Evolutionary conservation across 192 early-diverging fungal species (phyloP).

Genomic region (Phycomyces blakesleeanus): DNA sequence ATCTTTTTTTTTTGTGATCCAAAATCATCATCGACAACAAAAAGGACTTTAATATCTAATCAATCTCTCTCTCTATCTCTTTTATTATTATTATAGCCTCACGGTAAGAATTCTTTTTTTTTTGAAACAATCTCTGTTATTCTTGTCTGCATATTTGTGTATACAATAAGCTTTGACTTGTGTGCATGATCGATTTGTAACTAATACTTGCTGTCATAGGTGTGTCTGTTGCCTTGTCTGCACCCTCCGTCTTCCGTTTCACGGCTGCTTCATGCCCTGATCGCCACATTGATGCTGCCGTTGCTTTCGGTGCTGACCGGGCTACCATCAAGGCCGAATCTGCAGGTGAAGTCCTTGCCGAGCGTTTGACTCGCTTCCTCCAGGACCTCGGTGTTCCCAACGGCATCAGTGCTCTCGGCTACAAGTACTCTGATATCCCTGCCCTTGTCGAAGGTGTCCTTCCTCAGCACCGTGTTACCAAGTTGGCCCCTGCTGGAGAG

Average conservation of each 20-base stretch:
- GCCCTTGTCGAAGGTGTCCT: constrained; percentile 79
- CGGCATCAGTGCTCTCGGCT: constrained; percentile 77
- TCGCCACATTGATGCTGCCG: constrained; percentile 79
- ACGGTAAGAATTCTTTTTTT: constrained; percentile 18
- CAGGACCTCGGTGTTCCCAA: constrained; percentile 74
- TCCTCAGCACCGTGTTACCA: constrained; percentile 90
- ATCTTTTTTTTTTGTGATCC: too few relatives aligned
- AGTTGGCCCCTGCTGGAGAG: constrained; percentile 71
- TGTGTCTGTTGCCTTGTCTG: constrained; percentile 86
- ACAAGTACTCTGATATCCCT: constrained; percentile 60
- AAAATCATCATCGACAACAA: too few relatives aligned
- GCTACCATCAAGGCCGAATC: constrained; percentile 60
- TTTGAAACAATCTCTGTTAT: not conserved
- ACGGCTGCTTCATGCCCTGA: constrained; percentile 79
- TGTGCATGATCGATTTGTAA: too few relatives aligned
- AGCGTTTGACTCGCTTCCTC: constrained; percentile 75
- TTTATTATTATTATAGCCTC: too few relatives aligned
- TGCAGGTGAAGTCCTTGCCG: constrained; percentile 72
- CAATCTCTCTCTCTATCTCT: too few relatives aligned
- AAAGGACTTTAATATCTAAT: too few relatives aligned
- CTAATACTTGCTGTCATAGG: too few relatives aligned
- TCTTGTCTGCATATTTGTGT: too few relatives aligned
- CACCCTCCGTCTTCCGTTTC: constrained; percentile 87
- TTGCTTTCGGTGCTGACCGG: constrained; percentile 67
- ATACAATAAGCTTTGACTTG: too few relatives aligned